Percentiles rank a stretch among this genome's conserved stretches.
phyloP scores from a whole-genome alignment of 2,329 filamentous ascomycete genomes.

The Cercospora nicotianae region DNA sequence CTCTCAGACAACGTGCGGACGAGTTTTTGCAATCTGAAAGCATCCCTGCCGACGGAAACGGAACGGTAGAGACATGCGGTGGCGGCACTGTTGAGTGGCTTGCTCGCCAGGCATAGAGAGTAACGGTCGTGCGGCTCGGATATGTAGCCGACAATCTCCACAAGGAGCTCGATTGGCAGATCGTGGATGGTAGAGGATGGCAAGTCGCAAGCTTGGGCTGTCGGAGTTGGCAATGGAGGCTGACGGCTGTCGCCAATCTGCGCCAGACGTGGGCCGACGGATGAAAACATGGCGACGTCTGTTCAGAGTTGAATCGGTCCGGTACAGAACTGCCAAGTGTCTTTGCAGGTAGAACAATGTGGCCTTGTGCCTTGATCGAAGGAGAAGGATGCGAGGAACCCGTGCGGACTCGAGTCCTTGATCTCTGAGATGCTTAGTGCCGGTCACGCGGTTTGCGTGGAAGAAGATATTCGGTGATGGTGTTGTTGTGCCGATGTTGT shows the following conservation, averaged over 20 bases:
- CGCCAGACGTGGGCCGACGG: neutral
- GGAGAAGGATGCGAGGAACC: neutral
- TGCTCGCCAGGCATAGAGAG: neutral
- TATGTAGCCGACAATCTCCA: neutral
- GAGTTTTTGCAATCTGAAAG: neutral
- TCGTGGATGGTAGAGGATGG: neutral
- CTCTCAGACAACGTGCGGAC: slow-evolving; percentile 1
- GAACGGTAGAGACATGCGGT: neutral
- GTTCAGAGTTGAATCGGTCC: neutral
- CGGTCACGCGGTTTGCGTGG: neutral
- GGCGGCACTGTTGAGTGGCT: neutral
- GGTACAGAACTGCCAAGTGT: neutral
- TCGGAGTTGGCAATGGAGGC: neutral
- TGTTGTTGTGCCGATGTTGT: neutral
- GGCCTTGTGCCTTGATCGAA: neutral
- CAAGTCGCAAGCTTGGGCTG: neutral
- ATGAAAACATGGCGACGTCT: neutral
- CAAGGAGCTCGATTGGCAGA: slow-evolving; percentile 10
- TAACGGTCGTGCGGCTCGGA: neutral
- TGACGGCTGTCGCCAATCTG: neutral
- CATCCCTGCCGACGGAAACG: neutral
- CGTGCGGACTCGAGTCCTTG: neutral
- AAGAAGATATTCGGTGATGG: neutral
- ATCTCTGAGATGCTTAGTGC: neutral
- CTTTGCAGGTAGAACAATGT: neutral